phyloP scores from a whole-genome alignment of 176 grass and related monocot genomes.

The Echinochloa phyllopogon region DNA sequence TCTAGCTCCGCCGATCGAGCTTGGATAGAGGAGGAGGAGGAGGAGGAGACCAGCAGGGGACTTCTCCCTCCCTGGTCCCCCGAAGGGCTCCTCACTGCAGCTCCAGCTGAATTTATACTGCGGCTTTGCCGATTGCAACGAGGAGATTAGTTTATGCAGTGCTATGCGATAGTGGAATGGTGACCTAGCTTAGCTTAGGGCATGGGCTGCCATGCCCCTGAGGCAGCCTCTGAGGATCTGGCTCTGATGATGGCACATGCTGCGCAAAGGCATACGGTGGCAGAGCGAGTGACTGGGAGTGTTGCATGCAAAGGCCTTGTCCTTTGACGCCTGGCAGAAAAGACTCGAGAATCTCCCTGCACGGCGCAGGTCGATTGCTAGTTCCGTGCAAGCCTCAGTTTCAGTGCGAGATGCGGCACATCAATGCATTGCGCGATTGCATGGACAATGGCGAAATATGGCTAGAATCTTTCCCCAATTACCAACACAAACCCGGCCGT shows the following conservation, averaged over 20 bases:
- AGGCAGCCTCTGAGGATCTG: slow-evolving; percentile 32
- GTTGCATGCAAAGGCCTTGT: slow-evolving; percentile 46
- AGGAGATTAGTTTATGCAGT: slow-evolving; percentile 21
- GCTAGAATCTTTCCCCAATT: background rate
- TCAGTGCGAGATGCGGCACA: slow-evolving; percentile 12
- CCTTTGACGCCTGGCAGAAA: slow-evolving; percentile 35
- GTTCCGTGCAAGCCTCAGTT: slow-evolving; percentile 35
- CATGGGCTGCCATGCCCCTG: slow-evolving; percentile 52
- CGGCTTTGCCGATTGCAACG: slow-evolving; percentile 4
- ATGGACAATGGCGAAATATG: background rate
- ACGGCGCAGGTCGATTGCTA: background rate
- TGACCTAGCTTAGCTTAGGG: background rate
- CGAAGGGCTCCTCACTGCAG: slow-evolving; percentile 1
- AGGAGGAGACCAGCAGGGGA: slow-evolving; percentile 48
- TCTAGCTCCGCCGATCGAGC: background rate
- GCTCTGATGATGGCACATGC: slow-evolving; percentile 36
- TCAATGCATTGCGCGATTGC: background rate
- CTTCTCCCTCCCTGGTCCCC: slow-evolving; percentile 36
- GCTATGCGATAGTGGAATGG: background rate
- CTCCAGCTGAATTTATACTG: slow-evolving; percentile 46
- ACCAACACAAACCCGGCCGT: background rate
- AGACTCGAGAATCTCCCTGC: slow-evolving; percentile 31
- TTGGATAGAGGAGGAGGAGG: slow-evolving; percentile 44
- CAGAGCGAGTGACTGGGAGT: background rate
- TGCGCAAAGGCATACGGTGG: background rate